Conservation (phyloP, 2,329 filamentous ascomycete genomes). For the Alternaria triticimaculans region DNA sequence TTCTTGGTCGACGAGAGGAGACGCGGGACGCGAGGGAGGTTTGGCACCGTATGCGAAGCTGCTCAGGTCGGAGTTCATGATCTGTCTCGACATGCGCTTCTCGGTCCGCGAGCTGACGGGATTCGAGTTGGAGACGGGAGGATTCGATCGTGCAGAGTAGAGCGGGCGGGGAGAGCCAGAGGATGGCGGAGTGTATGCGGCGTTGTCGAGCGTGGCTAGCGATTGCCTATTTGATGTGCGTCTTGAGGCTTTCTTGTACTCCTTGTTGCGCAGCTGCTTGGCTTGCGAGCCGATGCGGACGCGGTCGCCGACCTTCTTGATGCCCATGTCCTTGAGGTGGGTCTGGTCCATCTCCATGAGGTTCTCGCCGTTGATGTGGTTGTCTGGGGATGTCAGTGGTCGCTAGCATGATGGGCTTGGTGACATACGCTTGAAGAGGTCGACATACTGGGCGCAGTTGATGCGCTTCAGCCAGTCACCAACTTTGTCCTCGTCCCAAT, state of each 20-base stretch:
- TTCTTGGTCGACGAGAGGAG: constrained; percentile 69
- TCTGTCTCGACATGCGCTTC: constrained; percentile 57
- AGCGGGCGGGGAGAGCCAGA: constrained; percentile 69
- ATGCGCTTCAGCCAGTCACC: constrained; percentile 90
- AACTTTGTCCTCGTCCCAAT: constrained; percentile 90
- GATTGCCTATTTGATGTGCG: constrained; percentile 82
- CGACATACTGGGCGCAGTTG: constrained; percentile 92
- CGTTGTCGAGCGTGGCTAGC: constrained; percentile 76
- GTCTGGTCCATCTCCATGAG: constrained; percentile 96
- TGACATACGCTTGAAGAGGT: constrained; percentile 73
- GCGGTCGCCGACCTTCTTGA: constrained; percentile 96
- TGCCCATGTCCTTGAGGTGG: constrained; percentile 95
- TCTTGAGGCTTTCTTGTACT: constrained; percentile 63
- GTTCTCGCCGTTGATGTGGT: constrained; percentile 98
- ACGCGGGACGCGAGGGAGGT: constrained; percentile 71
- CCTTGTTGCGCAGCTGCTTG: constrained; percentile 57
- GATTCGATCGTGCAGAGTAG: constrained; percentile 58
- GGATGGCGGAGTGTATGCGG: constrained; percentile 66
- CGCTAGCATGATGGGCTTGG: not conserved
- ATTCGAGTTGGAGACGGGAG: constrained; percentile 40
- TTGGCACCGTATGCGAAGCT: constrained; percentile 58
- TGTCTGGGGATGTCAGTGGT: constrained; percentile 58
- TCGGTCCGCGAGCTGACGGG: constrained; percentile 51
- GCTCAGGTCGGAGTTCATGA: constrained; percentile 52
- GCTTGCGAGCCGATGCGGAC: constrained; percentile 73